Percentiles rank a stretch among this genome's conserved stretches.
phyloP scores from a whole-genome alignment of 2,329 filamentous ascomycete species.

The Colletotrichum abscissum region DNA sequence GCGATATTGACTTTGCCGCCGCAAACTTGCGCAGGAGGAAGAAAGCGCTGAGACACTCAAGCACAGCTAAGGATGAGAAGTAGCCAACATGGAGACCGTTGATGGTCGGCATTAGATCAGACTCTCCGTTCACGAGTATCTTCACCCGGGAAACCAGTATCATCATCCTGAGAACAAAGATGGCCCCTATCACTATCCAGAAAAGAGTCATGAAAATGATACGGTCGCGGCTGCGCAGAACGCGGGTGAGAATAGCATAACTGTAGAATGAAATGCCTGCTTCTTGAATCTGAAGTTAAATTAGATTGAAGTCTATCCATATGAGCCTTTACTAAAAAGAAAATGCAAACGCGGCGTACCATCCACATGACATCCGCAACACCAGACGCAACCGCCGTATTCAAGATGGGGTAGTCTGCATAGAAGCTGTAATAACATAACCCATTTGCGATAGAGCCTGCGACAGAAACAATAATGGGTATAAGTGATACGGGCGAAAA shows the following conservation, averaged over 20 bases:
- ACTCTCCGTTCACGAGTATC: constrained; percentile 41
- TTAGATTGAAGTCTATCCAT: not conserved
- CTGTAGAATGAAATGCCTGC: constrained; percentile 58
- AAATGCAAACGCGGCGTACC: constrained; percentile 40
- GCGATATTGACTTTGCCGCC: constrained; percentile 43
- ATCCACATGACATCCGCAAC: constrained; percentile 54
- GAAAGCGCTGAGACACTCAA: constrained; percentile 52
- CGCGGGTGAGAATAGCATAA: constrained; percentile 62
- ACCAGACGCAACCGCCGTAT: constrained; percentile 47
- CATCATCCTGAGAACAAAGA: constrained; percentile 51
- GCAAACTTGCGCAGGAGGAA: constrained; percentile 52
- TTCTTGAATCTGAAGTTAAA: constrained; percentile 51
- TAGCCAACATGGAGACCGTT: constrained; percentile 53
- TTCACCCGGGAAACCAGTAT: not conserved
- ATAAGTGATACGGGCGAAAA: constrained; percentile 50
- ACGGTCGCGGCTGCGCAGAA: constrained; percentile 54
- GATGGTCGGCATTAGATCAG: constrained; percentile 42
- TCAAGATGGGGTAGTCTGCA: constrained; percentile 36
- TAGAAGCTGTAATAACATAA: constrained; percentile 56
- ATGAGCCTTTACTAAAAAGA: not conserved
- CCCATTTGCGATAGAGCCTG: constrained; percentile 53
- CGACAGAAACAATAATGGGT: constrained; percentile 51
- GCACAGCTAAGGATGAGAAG: constrained; percentile 50
- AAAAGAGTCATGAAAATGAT: constrained; percentile 63
- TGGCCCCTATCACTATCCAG: constrained; percentile 66